Evolutionary conservation across 257 asterid genomes (phyloP), one percentile per base, ranked within the genome.

Genomic region (Knoxia roxburghii): DNA sequence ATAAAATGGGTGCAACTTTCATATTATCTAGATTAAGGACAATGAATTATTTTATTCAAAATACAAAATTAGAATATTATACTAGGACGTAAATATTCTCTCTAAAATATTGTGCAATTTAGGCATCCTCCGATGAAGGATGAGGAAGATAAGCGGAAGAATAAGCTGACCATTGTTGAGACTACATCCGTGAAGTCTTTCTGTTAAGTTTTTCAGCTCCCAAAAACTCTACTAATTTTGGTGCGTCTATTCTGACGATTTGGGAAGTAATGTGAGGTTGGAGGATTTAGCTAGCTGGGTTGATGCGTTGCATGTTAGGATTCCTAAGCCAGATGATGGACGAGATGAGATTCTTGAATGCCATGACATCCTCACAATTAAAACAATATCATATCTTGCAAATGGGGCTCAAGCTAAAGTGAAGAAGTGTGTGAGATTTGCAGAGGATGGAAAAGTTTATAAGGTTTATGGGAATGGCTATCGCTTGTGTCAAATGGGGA

Each of bases 391-490:
- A 30, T 67, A 68, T 64, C 43, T 69, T 8, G 63, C 9, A 6
- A 65, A 54, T 53, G 83, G 68, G 69, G 52, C 54, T 75, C 72
- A 75, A 45, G 78, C 85, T 32, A 85, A 80, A 72, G 87, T 33
- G 57, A 82, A 76, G 84, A 90, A 81, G 82, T 82, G 67, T 66
- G 95, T 86, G 72, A 86, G 78, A 68, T 90, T 88, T 83, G 84
- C 76, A 0, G 90, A 90, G 74, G 64, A 83, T 56, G 85, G 79
- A 0, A 76, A 81, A 61, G 84, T 75, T 45, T 77, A 79, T 29
- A 53, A 73, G 50, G 77, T 75, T 49, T 59, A 65, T 43, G 75
- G 76, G 66, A 52, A 68, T 57, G 48, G 58, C 2, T 13, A 37
- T 20, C 67, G 55, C 71, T 72, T 5, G 61, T 41, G 59, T 61